phyloP scores from a whole-genome alignment of 768 basidiomycete genomes.

The Phanerodontia chrysosporium region DNA sequence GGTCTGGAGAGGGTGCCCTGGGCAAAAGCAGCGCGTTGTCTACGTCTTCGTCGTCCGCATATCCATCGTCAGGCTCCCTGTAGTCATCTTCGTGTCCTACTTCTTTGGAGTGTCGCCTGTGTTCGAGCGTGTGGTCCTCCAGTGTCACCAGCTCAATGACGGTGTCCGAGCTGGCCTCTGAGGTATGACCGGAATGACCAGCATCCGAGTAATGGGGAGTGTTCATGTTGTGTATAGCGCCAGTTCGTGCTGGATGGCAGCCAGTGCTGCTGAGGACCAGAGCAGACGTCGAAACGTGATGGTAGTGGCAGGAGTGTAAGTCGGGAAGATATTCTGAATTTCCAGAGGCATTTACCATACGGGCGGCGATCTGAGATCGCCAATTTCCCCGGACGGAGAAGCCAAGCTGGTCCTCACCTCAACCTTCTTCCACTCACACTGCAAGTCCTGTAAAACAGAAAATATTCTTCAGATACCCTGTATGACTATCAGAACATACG shows the following conservation, averaged over 20 bases:
- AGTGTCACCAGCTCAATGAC: slow-evolving; percentile 32
- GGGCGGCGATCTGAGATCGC: neutral
- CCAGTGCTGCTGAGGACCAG: neutral
- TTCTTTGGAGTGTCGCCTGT: slow-evolving; percentile 13
- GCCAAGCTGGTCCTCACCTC: neutral
- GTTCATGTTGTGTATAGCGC: neutral
- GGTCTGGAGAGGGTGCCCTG: slow-evolving; percentile 25
- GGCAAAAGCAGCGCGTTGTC: slow-evolving; percentile 41
- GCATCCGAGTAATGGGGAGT: slow-evolving; percentile 7
- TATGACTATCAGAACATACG: slow-evolving; percentile 16
- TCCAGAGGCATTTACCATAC: neutral
- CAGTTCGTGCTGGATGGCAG: neutral
- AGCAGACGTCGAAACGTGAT: neutral
- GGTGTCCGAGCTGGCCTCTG: slow-evolving; percentile 17
- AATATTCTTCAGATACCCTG: slow-evolving; percentile 14
- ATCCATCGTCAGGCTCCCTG: slow-evolving; percentile 9
- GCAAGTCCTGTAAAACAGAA: neutral
- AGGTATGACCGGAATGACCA: slow-evolving; percentile 9
- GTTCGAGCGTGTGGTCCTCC: slow-evolving; percentile 23
- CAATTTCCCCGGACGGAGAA: neutral
- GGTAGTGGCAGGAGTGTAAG: neutral
- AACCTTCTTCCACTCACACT: neutral
- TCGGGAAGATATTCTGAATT: neutral
- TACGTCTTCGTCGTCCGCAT: slow-evolving; percentile 36
- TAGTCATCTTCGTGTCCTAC: slow-evolving; percentile 11